Evolutionary conservation across 2,329 filamentous ascomycete species (phyloP).

Genomic region (Neopestalotiopsis clavispora): DNA sequence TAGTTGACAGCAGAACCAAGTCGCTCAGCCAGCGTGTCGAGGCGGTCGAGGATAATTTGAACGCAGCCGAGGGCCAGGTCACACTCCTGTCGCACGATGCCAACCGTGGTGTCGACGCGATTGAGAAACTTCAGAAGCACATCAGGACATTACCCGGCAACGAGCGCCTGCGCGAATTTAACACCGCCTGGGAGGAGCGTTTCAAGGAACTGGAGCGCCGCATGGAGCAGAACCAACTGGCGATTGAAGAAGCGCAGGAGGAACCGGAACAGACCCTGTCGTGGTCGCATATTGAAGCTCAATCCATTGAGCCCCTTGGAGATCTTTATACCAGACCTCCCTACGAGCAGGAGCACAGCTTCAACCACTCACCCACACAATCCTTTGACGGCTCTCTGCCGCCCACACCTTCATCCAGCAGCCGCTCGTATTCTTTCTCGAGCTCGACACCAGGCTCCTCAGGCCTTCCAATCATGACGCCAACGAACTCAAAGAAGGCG

Average conservation of each 20-base stretch:
- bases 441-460: conserved; percentile 23
- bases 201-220: conserved; percentile 29
- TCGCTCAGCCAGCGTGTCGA: conserved; percentile 30
- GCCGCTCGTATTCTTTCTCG: conserved; percentile 28
- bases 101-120: conserved; percentile 26
- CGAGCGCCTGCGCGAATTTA: conserved; percentile 29
- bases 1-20: conserved; percentile 31
- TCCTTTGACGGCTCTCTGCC: conserved; percentile 23
- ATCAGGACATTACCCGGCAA: conserved; percentile 30
- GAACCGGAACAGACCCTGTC: conserved; percentile 23
- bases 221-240: conserved; percentile 24
- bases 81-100: conserved; percentile 32
- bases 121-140: conserved; percentile 31
- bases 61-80: conserved; percentile 28
- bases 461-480: conserved; percentile 8
- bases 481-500: conserved; percentile 25
- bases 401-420: conserved; percentile 28
- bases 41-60: conserved; percentile 30
- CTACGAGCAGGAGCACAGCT: conserved; percentile 7
- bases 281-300: conserved; percentile 29
- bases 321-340: conserved; percentile 23
- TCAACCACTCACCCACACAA: conserved; percentile 18
- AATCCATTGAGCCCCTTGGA: conserved; percentile 31
- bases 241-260: conserved; percentile 27
- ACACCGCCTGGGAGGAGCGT: conserved; percentile 28